Conservation (phyloP, 768 basidiomycete species). For the Hebeloma cylindrosporum region DNA sequence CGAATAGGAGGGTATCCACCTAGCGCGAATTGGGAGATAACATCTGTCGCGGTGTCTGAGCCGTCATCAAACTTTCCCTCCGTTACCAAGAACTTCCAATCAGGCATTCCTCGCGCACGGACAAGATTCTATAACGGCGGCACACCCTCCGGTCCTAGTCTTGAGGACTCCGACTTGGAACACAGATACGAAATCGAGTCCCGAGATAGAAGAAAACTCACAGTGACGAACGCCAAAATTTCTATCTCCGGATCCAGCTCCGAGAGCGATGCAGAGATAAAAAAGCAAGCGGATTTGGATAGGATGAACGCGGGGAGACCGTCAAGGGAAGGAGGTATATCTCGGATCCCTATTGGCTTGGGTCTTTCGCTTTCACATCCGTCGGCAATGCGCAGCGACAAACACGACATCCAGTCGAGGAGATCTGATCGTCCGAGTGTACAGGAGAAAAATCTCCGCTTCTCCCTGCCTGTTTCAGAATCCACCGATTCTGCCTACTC, state of each 20-base stretch:
- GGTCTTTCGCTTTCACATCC: conserved; percentile 22
- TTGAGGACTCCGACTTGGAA: conserved; percentile 48
- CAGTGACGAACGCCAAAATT: conserved; percentile 45
- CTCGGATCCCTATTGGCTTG: conserved; percentile 20
- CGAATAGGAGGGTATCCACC: neutral
- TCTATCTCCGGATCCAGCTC: conserved; percentile 42
- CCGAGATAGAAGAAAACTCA: conserved; percentile 40
- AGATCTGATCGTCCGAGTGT: neutral
- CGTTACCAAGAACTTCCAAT: conserved; percentile 19
- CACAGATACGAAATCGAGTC: conserved; percentile 38
- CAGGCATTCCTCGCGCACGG: conserved; percentile 38
- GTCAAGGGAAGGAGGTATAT: neutral
- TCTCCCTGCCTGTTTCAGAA: conserved; percentile 29
- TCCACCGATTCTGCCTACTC: conserved; percentile 27
- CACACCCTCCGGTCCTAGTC: conserved; percentile 19
- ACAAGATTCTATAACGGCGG: conserved; percentile 23
- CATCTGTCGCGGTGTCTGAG: too few species aligned
- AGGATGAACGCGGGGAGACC: neutral
- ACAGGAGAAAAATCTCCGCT: conserved; percentile 25
- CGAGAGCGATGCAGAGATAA: conserved; percentile 35
- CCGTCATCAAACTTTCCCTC: neutral
- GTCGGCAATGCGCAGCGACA: neutral
- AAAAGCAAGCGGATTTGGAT: neutral
- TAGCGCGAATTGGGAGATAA: too few species aligned
- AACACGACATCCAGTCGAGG: neutral